Percentiles rank a stretch among this genome's conserved stretches.
Conservation (phyloP, 139 green algal genomes). For the Closterium sp. region DNA sequence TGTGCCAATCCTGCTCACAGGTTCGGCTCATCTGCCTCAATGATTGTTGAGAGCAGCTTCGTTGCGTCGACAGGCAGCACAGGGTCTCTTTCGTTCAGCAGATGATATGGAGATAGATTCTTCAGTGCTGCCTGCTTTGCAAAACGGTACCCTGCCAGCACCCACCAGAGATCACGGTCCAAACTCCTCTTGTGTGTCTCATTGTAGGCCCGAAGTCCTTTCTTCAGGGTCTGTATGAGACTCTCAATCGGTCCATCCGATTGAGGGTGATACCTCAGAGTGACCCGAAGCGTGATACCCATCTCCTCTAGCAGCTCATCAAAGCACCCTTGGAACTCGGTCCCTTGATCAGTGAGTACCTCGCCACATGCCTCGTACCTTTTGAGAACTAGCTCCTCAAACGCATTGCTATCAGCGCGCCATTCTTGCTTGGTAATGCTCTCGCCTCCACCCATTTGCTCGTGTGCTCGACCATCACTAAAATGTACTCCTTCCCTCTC, state of each 20-base stretch:
- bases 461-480: slow-evolving; percentile 51
- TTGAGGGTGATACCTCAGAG: slow-evolving; percentile 37
- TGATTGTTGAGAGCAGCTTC: too few relatives aligned
- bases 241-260: slow-evolving; percentile 20
- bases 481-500: slow-evolving; percentile 31
- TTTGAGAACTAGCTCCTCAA: slow-evolving; percentile 11
- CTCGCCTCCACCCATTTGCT: slow-evolving; percentile 37
- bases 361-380: slow-evolving; percentile 34
- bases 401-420: background rate
- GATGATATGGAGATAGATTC: too few relatives aligned
- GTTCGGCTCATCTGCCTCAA: too few relatives aligned
- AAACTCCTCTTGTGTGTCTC: too few relatives aligned
- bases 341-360: slow-evolving; percentile 50
- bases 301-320: background rate
- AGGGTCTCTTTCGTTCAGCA: too few relatives aligned
- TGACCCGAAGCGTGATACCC: slow-evolving; percentile 42
- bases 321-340: slow-evolving; percentile 26
- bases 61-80: too few relatives aligned
- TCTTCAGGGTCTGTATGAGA: too few relatives aligned
- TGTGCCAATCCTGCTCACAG: too few relatives aligned
- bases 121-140: too few relatives aligned
- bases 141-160: too few relatives aligned
- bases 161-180: too few relatives aligned
- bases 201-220: too few relatives aligned
- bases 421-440: slow-evolving; percentile 23